Base-by-base conservation (phyloP, 106 monocot genomes). In the Dioscorea dumetorum region DNA sequence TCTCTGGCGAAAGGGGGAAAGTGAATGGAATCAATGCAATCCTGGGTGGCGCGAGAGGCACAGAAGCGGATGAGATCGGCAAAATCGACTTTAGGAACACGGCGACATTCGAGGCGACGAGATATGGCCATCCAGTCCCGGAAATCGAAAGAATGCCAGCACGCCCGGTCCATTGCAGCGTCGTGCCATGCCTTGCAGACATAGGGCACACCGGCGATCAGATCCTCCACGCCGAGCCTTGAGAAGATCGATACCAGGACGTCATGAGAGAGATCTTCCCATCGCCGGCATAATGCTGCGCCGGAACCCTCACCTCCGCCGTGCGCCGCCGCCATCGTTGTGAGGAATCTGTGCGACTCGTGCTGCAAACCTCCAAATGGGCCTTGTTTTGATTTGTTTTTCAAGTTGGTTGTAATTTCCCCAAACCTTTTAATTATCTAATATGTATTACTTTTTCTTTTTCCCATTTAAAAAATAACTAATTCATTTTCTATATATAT, bases 81-180 rank as follows among this genome's bases (percentile, higher is more conserved):
- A 76, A 82, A 76, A 19, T 68, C 58, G 41, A 23, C 22, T 33
- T n/a, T 12, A 20, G 21, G 59, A 32, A 52, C 51, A 22, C 75
- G 62, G 35, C 50, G 63, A 70, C 57, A 57, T 20, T 51, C 70
- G 66, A 78, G 63, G 32, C 53, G 73, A 69, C 35, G 20, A 33
- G 81, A 57, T 58, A 90, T 67, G 62, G 35, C 8, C 34, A 12
- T 23, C 80, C 83, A 86, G 24, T 74, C 59, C 53, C 78, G 70
- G 64, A 87, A 75, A 69, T 91, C 90, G 28, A 81, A 68, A 50
- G 4, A 31, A 22, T 61, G 72, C 86, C 86, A 86, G 63, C 71
- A 76, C 41, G 49, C 18, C 5, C 74, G 70, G 50, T 83, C 78
- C 13, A 61, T 57, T 10, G 78, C 65, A 4, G 86, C 80, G 62